Base-by-base conservation (phyloP, 2,329 filamentous ascomycete genomes). In the Cadophora sp. region DNA sequence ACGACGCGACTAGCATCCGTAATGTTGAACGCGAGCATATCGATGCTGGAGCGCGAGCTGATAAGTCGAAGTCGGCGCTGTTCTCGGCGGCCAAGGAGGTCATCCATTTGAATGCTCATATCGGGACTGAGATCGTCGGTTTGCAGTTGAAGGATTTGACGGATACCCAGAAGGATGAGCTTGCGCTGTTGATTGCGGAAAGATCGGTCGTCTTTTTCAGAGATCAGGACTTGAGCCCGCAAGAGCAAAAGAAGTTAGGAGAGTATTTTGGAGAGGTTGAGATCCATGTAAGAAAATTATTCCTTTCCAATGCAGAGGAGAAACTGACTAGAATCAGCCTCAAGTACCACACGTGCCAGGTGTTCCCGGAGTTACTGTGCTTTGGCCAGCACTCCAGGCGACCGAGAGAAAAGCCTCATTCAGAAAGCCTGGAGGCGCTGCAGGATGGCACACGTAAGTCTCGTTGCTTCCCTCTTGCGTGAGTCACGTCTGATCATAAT, bases 311-410 rank as follows among this genome's bases (percentile, higher is more conserved):
- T 48, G 7, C 14, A 19, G 24, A 5, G n/a, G 29, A 26, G 9
- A 51, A 65, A 40, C 60, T 71, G 34, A 73, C 27, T 11, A n/a
- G 16, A 43, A 40, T 4, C 51, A 91, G 87, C 90, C 91, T 0
- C 90, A 92, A 86, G 88, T 87, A 0, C 86, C 91, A 0, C 88
- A 91, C 55, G 90, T 92, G 0, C 91, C 91, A 0, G 91, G 90
- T 1, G 80, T 91, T 0, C 81, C 83, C 0, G 90, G 90, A 0
- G 87, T 89, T 1, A 86, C 84, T 0, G 87, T 92, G 5, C 89
- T 92, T 59, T 92, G 90, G 91, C 91, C 91, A 0, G 89, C 85
- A 40, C 83, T 92, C 0, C 82, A 84, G 75, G 89, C 88, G 0
- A 89, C 86, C 0, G 90, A 92, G 76, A 77, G 80, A 1, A 77